These are phyloP conservation scores for Lotus japonicus DNA, from an alignment of 306 rosid genomes.

Conservation along the genomic window DNA sequence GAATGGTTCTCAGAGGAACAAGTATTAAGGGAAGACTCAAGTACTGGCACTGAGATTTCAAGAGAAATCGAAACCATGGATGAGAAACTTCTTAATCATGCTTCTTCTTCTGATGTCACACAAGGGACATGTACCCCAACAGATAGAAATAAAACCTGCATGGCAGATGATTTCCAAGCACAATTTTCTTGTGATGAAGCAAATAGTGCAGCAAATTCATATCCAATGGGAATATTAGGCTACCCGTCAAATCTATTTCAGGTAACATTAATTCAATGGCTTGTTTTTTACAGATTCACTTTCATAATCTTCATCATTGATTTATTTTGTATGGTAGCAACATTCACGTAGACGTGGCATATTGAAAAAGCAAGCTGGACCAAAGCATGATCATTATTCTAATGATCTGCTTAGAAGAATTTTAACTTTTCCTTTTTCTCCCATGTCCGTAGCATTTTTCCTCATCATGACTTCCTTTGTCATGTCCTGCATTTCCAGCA, in stretches of 20 bases:
- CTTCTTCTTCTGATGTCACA: slow-evolving; percentile 90
- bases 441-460: slow-evolving; percentile 24
- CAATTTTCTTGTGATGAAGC: slow-evolving; percentile 84
- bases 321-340: slow-evolving; percentile 3
- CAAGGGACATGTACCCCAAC: slow-evolving; percentile 70
- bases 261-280: slow-evolving; percentile 30
- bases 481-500: slow-evolving; percentile 37
- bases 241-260: slow-evolving; percentile 51
- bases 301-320: not conserved
- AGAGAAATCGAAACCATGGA: slow-evolving; percentile 32
- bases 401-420: slow-evolving; percentile 13
- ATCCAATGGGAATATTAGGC: slow-evolving; percentile 34
- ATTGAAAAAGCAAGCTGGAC: slow-evolving; percentile 26
- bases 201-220: slow-evolving; percentile 50
- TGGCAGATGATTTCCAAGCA: slow-evolving; percentile 60
- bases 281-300: not conserved
- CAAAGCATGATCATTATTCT: slow-evolving; percentile 35
- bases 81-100: slow-evolving; percentile 37
- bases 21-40: slow-evolving; percentile 34
- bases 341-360: slow-evolving; percentile 31
- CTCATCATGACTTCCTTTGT: slow-evolving; percentile 51
- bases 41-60: slow-evolving; percentile 42
- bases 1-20: slow-evolving; percentile 35
- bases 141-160: slow-evolving; percentile 26
- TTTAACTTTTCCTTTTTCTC: slow-evolving; percentile 34